phyloP scores from a whole-genome alignment of 2,329 filamentous ascomycete species.

The Cladosporium phlei region DNA sequence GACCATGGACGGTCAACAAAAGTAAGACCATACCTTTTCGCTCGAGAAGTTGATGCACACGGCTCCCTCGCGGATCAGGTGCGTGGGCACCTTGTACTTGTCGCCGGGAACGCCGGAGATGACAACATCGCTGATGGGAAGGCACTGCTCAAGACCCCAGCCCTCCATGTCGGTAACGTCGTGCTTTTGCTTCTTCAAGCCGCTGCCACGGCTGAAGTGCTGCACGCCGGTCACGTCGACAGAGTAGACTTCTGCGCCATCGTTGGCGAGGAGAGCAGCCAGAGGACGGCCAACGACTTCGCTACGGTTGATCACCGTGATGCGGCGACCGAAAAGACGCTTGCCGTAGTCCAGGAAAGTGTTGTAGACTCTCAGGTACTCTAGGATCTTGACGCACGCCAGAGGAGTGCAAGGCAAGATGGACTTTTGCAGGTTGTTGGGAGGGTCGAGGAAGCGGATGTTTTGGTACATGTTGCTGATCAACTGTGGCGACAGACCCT shows the following conservation, averaged over 20 bases:
- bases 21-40: conserved; percentile 56
- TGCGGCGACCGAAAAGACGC: conserved; percentile 84
- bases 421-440: conserved; percentile 74
- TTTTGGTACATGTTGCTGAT: conserved; percentile 99
- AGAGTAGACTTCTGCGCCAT: conserved; percentile 91
- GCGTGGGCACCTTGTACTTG: conserved; percentile 81
- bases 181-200: conserved; percentile 78
- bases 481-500: conserved; percentile 88
- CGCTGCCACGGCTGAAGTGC: conserved; percentile 83
- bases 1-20: too few species aligned
- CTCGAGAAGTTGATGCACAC: conserved; percentile 99
- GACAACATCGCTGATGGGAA: conserved; percentile 87
- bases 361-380: conserved; percentile 95
- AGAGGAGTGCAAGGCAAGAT: conserved; percentile 94
- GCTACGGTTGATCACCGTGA: conserved; percentile 93
- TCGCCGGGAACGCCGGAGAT: conserved; percentile 89
- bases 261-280: conserved; percentile 89
- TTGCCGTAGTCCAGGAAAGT: conserved; percentile 88
- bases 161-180: conserved; percentile 79
- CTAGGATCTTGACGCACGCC: conserved; percentile 93
- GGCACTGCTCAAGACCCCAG: conserved; percentile 72
- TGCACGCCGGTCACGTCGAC: conserved; percentile 90
- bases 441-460: conserved; percentile 83
- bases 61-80: conserved; percentile 78
- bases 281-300: conserved; percentile 93